Evolutionary conservation across 331 rosid genomes (phyloP).

Genomic region (Pyracantha coccinea): DNA sequence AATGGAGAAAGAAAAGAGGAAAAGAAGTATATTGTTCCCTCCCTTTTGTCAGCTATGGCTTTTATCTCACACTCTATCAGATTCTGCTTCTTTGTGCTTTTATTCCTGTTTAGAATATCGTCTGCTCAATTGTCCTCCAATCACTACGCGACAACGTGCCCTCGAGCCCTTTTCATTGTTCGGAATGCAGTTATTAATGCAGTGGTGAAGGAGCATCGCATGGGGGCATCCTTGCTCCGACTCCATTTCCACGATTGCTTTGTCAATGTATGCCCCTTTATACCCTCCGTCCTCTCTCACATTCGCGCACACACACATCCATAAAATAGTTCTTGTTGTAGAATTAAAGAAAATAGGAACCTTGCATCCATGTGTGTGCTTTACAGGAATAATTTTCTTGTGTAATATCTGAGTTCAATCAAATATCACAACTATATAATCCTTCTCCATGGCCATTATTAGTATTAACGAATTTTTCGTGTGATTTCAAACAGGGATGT

Average conservation of each 20-base stretch:
- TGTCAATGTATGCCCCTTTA: conserved; percentile 45
- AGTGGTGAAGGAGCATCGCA: conserved; percentile 55
- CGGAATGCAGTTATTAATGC: conserved; percentile 40
- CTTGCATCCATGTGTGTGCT: not conserved
- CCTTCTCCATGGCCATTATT: not conserved
- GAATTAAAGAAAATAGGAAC: not conserved
- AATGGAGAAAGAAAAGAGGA: not conserved
- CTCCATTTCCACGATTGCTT: conserved; percentile 83
- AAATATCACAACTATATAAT: not conserved
- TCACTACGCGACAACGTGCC: conserved; percentile 41
- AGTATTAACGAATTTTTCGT: not conserved
- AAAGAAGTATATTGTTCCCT: not conserved
- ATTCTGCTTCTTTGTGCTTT: conserved; percentile 17
- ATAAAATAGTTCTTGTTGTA: not conserved
- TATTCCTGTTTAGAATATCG: conserved; percentile 17
- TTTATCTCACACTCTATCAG: conserved; percentile 5
- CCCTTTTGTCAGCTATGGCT: conserved; percentile 24
- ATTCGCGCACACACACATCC: not conserved
- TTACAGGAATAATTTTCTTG: not conserved
- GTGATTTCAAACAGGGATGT: conserved; percentile 54
- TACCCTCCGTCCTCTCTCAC: not conserved
- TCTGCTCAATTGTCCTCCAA: conserved; percentile 34
- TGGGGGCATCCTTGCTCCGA: conserved; percentile 82
- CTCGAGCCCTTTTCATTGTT: conserved; percentile 43
- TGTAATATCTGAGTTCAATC: not conserved